Percentiles rank a stretch among this genome's conserved stretches.
These are phyloP conservation scores for Myriangium duriaei DNA, from an alignment of 2,329 filamentous ascomycete genomes.

Conservation along the genomic window DNA sequence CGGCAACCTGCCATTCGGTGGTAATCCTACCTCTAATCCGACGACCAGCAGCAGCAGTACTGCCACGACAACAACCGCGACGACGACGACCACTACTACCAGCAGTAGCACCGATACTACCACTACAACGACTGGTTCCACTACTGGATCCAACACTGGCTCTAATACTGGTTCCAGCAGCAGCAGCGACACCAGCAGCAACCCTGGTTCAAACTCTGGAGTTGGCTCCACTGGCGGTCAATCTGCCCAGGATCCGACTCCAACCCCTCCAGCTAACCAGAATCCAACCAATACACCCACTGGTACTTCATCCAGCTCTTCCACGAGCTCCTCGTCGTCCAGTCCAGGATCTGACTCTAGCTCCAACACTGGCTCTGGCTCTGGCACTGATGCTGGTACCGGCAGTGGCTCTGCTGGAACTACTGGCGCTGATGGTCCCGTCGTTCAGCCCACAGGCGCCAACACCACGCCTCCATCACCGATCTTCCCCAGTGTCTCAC, in stretches of 20 bases:
- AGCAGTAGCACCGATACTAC: not conserved
- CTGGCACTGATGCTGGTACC: not conserved
- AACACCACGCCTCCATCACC: not conserved
- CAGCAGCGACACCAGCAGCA: no score
- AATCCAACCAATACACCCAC: no score
- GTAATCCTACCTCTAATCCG: not conserved
- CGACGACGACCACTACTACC: not conserved
- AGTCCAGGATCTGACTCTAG: not conserved
- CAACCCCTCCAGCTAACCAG: no score
- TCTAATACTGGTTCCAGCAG: no score
- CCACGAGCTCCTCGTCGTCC: no score
- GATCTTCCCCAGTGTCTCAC: not conserved
- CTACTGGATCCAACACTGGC: no score
- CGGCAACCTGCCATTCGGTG: not conserved
- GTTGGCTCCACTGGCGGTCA: no score
- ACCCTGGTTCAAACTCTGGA: no score
- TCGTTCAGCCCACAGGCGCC: not conserved
- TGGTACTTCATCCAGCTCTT: no score
- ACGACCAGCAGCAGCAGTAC: conserved; percentile 1
- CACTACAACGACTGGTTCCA: no score
- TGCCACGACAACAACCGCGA: conserved; percentile 1
- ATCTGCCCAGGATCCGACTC: no score
- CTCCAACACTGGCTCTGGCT: not conserved
- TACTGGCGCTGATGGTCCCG: conserved; percentile 1
- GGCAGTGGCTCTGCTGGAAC: conserved; percentile 1